Percentiles rank a stretch among this genome's conserved stretches.
phyloP scores from a whole-genome alignment of 192 early-diverging fungal genomes.

The Dissophora globulifera region DNA sequence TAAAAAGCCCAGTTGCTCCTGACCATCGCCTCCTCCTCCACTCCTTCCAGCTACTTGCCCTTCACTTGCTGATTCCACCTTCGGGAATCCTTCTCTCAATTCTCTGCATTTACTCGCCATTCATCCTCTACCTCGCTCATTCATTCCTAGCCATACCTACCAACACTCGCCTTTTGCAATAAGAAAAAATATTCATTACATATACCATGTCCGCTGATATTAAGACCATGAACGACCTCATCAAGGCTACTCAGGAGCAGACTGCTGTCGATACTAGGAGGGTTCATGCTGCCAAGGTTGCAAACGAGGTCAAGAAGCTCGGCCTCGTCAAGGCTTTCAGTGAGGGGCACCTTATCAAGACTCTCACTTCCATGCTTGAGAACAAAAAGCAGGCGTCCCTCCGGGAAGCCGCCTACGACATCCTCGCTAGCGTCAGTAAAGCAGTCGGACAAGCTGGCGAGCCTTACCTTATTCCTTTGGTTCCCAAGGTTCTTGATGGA shows the following conservation, averaged over 20 bases:
- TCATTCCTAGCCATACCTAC: not conserved
- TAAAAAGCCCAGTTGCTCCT: no score
- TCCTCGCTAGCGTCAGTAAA: constrained; percentile 64
- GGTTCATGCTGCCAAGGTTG: constrained; percentile 60
- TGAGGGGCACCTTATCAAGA: constrained; percentile 64
- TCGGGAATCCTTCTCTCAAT: no score
- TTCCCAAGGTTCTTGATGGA: constrained; percentile 68
- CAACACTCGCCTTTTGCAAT: not conserved
- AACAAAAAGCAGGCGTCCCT: constrained; percentile 73
- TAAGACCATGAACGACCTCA: constrained; percentile 54
- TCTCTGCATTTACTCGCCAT: no score
- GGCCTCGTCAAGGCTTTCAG: constrained; percentile 67
- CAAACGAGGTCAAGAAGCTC: constrained; percentile 59
- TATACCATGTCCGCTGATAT: constrained; percentile 18
- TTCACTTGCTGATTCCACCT: no score
- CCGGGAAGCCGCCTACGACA: constrained; percentile 69
- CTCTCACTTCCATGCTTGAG: constrained; percentile 64
- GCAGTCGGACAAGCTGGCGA: constrained; percentile 69
- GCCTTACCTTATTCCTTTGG: constrained; percentile 70
- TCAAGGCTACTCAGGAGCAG: constrained; percentile 48
- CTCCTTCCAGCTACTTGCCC: no score
- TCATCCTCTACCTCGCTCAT: constrained; percentile 1
- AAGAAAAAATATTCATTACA: not conserved
- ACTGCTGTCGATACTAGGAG: constrained; percentile 22
- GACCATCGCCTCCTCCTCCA: no score